A percentile compares a stretch with the other conserved stretches of the same genome.
These are phyloP conservation scores for Pyrenophora teres DNA, from an alignment of 2,329 filamentous ascomycete species.

Conservation along the genomic window DNA sequence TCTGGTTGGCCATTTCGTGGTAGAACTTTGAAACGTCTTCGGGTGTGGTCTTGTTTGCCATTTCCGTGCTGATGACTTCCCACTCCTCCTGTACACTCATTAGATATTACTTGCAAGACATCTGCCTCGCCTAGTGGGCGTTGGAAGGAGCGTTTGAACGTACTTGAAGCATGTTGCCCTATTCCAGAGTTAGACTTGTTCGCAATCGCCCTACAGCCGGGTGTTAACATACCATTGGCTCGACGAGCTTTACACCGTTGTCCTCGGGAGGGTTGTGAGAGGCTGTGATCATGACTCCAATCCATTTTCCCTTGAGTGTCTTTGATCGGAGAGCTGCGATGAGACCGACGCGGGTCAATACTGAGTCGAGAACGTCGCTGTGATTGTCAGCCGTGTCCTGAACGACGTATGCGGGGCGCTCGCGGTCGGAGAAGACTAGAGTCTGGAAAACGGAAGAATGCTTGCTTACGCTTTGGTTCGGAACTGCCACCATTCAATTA, in stretches of 20 bases:
- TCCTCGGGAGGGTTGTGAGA: conserved; percentile 68
- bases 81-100: conserved; percentile 66
- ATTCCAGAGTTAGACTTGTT: conserved; percentile 20
- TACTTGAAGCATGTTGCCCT: conserved; percentile 86
- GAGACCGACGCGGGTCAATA: conserved; percentile 90
- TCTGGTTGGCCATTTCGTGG: conserved; percentile 64
- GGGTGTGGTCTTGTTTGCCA: conserved; percentile 83
- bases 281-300: conserved; percentile 80
- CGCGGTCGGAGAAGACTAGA: background rate
- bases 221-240: conserved; percentile 70
- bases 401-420: background rate
- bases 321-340: conserved; percentile 86
- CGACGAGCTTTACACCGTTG: conserved; percentile 79
- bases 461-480: conserved; percentile 68
- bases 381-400: conserved; percentile 40
- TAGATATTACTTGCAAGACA: conserved; percentile 19
- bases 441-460: conserved; percentile 14
- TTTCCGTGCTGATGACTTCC: conserved; percentile 84
- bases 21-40: conserved; percentile 77
- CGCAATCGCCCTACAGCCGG: background rate
- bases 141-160: background rate
- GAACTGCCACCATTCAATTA: conserved; percentile 54
- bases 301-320: conserved; percentile 85
- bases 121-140: background rate
- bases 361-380: conserved; percentile 82